Base-by-base conservation (phyloP, 2,329 filamentous ascomycete genomes). In the Phialophora verrucosa region DNA sequence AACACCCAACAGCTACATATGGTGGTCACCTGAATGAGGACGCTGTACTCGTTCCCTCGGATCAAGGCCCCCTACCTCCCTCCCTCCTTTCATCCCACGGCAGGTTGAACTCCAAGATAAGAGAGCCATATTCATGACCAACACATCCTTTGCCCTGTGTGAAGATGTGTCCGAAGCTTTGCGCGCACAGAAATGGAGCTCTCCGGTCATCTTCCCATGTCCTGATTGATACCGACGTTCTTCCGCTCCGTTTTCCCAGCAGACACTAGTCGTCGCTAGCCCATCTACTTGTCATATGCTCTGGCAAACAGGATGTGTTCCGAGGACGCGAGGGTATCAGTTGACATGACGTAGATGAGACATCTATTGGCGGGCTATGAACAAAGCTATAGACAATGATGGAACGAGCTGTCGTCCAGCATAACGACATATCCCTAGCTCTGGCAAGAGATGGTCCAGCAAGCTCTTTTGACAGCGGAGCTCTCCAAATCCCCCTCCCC, bases 371-470 rank as follows among this genome's bases (percentile, higher is more conserved):
- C 25, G 17, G 2, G 23, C 10, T 51, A 27, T 51, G 49, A 10
- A 51, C 49, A 51, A 51, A 51, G 49, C 49, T 51, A 51, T 7
- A 23, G 20, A 29, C 17, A 11, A 51, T 20, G 20, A 51, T 51
- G 49, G 20, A 25, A 25, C 7, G 49, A 44, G 49, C 49, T 51
- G 49, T 14, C 49, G 25, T 23, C 49, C 49, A 12, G 27, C 11
- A 51, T 27, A 29, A 17, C 49, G 20, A 23, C 11, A 29, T 27
- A 5, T 17, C 23, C 25, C 20, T 7, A 12, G 25, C 49, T 29
- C 49, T 51, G 27, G 12, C 25, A 12, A 51, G 14, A 51, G 49
- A 51, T 23, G 8, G 20, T 5, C 27, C 25, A 35, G 12, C 25
- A 32, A 20, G 17, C 17, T 20, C 17, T n/a, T 38, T 42, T 17